Conservation (phyloP, 1,139 yeast species). For the Wickerhamomyces sp. region DNA sequence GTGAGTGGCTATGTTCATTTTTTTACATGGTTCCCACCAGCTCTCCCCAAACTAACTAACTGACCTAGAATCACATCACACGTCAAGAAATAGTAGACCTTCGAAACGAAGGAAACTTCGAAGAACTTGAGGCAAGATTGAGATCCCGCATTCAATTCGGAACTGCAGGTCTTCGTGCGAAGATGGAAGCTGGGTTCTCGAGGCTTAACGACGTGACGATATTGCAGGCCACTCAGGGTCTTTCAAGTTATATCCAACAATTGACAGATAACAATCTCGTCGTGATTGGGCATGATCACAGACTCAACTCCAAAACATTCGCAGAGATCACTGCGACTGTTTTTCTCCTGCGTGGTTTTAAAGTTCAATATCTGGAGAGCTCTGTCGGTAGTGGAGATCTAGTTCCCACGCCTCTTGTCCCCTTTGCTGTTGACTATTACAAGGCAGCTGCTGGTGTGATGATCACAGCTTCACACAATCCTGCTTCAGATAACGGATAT, state of each 20-base stretch:
- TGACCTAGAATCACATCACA: slow-evolving; percentile 42
- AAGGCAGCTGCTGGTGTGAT: slow-evolving; percentile 79
- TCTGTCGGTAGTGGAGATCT: slow-evolving; percentile 29
- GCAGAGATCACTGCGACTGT: slow-evolving; percentile 77
- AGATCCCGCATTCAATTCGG: slow-evolving; percentile 70
- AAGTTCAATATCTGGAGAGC: slow-evolving; percentile 53
- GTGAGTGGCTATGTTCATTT: slow-evolving; percentile 25
- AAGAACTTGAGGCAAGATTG: slow-evolving; percentile 43
- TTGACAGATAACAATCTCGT: slow-evolving; percentile 40
- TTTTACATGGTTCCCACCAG: neutral
- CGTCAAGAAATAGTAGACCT: slow-evolving; percentile 49
- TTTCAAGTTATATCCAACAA: slow-evolving; percentile 55
- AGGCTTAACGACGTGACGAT: slow-evolving; percentile 90
- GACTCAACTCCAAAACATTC: slow-evolving; percentile 73
- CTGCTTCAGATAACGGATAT: slow-evolving; percentile 89
- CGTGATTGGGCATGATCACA: slow-evolving; percentile 89
- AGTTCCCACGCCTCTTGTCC: slow-evolving; percentile 91
- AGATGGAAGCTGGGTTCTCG: slow-evolving; percentile 87
- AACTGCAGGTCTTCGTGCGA: slow-evolving; percentile 84
- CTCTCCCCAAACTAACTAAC: neutral
- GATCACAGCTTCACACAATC: slow-evolving; percentile 97
- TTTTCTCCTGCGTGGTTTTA: slow-evolving; percentile 62
- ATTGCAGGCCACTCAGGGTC: slow-evolving; percentile 88
- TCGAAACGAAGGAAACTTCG: slow-evolving; percentile 34
- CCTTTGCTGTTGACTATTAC: slow-evolving; percentile 67